A percentile compares a stretch with the other conserved stretches of the same genome.
phyloP scores from a whole-genome alignment of 2,329 filamentous ascomycete genomes.

The Pseudocercospora macadamiae region DNA sequence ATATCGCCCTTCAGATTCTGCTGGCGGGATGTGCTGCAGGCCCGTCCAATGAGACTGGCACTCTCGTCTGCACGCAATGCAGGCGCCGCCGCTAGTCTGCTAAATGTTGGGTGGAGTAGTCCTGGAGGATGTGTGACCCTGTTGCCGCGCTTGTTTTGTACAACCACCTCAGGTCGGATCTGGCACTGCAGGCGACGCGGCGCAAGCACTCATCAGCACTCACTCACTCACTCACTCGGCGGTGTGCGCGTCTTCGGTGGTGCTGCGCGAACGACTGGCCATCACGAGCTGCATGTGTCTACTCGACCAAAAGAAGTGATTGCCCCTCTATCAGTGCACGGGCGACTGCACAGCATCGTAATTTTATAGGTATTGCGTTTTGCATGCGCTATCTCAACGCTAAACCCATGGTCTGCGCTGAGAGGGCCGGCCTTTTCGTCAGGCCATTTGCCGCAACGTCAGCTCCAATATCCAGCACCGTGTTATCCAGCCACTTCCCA shows the following conservation, averaged over 20 bases:
- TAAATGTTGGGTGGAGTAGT: constrained; percentile 5
- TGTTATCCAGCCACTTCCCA: constrained; percentile 2
- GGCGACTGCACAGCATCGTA: background rate
- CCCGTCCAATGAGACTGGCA: constrained; percentile 7
- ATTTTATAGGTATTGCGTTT: constrained; percentile 7
- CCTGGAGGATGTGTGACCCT: constrained; percentile 7
- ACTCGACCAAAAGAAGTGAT: background rate
- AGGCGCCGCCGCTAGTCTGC: constrained; percentile 9
- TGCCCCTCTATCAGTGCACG: background rate
- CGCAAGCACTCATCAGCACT: background rate
- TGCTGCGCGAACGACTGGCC: background rate
- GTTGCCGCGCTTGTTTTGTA: background rate
- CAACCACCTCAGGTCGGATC: background rate
- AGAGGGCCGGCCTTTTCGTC: background rate
- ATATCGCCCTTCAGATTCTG: constrained; percentile 7
- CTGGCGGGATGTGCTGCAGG: constrained; percentile 7
- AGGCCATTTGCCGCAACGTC: background rate
- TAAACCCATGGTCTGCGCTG: constrained; percentile 5
- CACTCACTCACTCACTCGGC: background rate
- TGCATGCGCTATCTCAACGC: constrained; percentile 4
- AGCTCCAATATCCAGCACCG: background rate
- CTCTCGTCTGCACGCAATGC: constrained; percentile 6
- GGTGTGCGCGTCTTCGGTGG: background rate
- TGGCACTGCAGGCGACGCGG: background rate
- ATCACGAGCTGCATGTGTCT: too few relatives aligned